These are phyloP conservation scores for Globisporangium uncinulatum DNA, from an alignment of 352 stramenopile species.

Conservation along the genomic window DNA sequence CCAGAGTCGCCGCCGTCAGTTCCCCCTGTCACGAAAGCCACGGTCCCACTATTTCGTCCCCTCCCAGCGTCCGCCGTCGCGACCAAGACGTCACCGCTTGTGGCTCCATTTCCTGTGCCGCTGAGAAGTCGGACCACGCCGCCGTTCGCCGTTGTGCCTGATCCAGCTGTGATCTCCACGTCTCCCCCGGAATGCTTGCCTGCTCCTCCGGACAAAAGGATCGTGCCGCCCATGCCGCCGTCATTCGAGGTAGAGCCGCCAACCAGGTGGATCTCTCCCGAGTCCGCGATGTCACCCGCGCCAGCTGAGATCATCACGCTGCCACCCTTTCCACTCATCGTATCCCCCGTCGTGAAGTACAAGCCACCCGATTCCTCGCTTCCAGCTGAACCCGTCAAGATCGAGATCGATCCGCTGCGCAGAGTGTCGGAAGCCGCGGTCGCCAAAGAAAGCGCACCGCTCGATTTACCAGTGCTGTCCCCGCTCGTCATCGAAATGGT, in stretches of 20 bases:
- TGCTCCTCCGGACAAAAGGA: conserved; percentile 23
- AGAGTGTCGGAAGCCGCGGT: conserved; percentile 17
- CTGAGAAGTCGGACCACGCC: conserved; percentile 25
- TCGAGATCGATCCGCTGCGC: conserved; percentile 21
- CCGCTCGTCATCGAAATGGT: conserved; percentile 20
- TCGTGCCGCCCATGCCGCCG: conserved; percentile 21
- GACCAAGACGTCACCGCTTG: conserved; percentile 25
- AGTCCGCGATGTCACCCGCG: conserved; percentile 14
- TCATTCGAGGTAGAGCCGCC: conserved; percentile 22
- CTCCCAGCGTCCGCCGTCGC: conserved; percentile 19
- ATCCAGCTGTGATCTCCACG: conserved; percentile 26
- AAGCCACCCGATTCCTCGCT: conserved; percentile 13
- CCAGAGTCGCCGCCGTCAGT: conserved; percentile 27
- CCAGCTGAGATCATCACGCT: conserved; percentile 22
- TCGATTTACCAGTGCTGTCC: conserved; percentile 13
- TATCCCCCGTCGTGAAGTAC: conserved; percentile 8
- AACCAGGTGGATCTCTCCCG: conserved; percentile 20
- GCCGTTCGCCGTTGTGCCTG: conserved; percentile 13
- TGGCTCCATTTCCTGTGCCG: conserved; percentile 18
- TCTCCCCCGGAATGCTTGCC: conserved; percentile 20
- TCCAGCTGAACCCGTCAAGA: conserved; percentile 19
- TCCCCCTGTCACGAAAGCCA: conserved; percentile 26
- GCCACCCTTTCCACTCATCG: conserved; percentile 14
- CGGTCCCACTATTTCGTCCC: conserved; percentile 17
- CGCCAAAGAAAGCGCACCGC: conserved; percentile 21